Base-by-base conservation (phyloP, 2,329 filamentous ascomycete genomes). In the Beauveria rudraprayagi region DNA sequence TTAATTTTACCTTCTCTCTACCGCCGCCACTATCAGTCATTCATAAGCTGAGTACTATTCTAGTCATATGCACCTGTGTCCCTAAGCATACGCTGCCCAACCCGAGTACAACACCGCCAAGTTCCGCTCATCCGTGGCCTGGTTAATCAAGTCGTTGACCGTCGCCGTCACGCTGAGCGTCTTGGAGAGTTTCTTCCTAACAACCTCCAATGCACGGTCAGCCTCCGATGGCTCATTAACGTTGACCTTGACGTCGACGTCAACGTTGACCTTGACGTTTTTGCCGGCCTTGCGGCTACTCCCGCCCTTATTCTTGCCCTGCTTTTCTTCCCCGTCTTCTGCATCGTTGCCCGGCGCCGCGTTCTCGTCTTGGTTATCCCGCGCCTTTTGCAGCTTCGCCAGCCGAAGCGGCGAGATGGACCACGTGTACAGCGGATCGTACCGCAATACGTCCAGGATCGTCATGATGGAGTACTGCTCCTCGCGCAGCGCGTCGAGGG, bases 391-490 rank as follows among this genome's bases (percentile, higher is more conserved):
- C 60, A 88, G 73, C 68, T 86, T 87, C 46, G 84, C 83, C 62
- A 88, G 74, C 22, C 85, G 80, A 40, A 87, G 77, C 0, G 85
- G 85, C 11, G 90, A 94, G 61, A 97, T 87, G 41, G 91, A 93
- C 94, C 94, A 99, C 63, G 87, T 94, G 73, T 97, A 96, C 63
- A 99, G 77, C 1, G 94, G 95, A 79, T 99, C 94, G 74, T 97
- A 97, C n/a, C 95, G 89, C 62, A 99, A 78, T 24, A 99, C 95
- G 70, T 99, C 95, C 22, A 99, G 84, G 58, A 99, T 92, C 0
- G 94, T 97, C 92, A 97, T 97, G 76, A 99, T 99, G 50, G 89
- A 92, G 71, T 96, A 95, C 14, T 90, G 90, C 72, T 99, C 94
- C 68, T 96, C 90, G n/a, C 94, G 87, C 41, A 99, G 79, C 1